These are phyloP conservation scores for Aspergillus carbonarius DNA, from an alignment of 2,329 filamentous ascomycete genomes.

Conservation along the genomic window DNA sequence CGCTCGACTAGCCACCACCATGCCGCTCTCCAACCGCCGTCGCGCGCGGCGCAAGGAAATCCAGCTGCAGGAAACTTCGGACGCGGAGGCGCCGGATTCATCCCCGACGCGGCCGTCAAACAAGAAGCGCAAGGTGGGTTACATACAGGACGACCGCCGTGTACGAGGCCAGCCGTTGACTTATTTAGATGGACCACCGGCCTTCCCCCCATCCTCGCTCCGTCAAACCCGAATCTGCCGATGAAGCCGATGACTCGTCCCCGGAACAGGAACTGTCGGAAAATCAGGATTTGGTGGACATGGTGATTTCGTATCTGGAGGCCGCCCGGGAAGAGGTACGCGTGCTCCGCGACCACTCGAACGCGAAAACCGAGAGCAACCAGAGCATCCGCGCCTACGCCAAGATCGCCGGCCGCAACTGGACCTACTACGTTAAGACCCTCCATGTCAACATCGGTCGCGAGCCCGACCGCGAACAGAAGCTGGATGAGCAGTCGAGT, in stretches of 20 bases:
- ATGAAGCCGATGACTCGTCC: slow-evolving; percentile 42
- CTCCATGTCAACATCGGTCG: slow-evolving; percentile 51
- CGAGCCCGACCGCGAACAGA: slow-evolving; percentile 47
- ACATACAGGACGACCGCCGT: not conserved
- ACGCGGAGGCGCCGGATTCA: slow-evolving; percentile 48
- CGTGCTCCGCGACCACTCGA: slow-evolving; percentile 47
- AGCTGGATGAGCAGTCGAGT: slow-evolving; percentile 46
- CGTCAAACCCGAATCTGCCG: slow-evolving; percentile 40
- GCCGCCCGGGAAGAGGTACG: slow-evolving; percentile 45
- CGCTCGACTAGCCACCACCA: slow-evolving; percentile 19
- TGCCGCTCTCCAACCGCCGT: slow-evolving; percentile 46
- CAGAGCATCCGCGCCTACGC: slow-evolving; percentile 51
- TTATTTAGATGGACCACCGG: slow-evolving; percentile 36
- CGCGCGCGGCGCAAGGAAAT: slow-evolving; percentile 48
- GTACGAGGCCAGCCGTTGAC: not conserved
- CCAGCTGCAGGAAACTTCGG: slow-evolving; percentile 45
- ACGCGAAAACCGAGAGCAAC: slow-evolving; percentile 46
- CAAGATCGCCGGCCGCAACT: slow-evolving; percentile 51
- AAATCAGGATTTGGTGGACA: slow-evolving; percentile 47
- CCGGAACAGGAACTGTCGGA: slow-evolving; percentile 43
- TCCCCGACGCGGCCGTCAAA: slow-evolving; percentile 48
- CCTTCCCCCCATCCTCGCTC: slow-evolving; percentile 31
- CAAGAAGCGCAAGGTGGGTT: slow-evolving; percentile 50
- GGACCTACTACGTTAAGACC: slow-evolving; percentile 54
- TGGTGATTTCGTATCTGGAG: slow-evolving; percentile 49